phyloP scores from a whole-genome alignment of 1,284 basidiomycete species.

The Melampsora americana region DNA sequence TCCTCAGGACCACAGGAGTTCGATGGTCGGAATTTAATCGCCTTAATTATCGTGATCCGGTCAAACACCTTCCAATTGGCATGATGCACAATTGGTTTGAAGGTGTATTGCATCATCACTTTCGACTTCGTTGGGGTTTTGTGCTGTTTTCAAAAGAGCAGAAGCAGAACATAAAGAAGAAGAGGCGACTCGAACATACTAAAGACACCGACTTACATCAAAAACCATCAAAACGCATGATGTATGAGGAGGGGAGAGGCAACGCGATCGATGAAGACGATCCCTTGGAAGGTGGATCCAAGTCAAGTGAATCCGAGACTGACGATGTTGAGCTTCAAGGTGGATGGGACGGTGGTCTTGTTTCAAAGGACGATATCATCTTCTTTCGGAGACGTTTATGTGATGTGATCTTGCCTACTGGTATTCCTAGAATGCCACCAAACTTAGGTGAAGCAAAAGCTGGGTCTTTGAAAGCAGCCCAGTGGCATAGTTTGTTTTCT shows the following conservation, averaged over 20 bases:
- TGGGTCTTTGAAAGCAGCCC: conserved; percentile 16
- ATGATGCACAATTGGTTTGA: conserved; percentile 38
- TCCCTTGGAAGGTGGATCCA: neutral
- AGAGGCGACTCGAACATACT: neutral
- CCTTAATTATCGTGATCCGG: conserved; percentile 28
- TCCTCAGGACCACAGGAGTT: conserved; percentile 9
- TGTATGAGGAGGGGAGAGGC: neutral
- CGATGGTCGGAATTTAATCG: conserved; percentile 27
- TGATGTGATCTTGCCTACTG: conserved; percentile 11
- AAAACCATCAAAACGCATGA: neutral
- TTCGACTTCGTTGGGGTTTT: conserved; percentile 20
- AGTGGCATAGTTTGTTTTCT: conserved; percentile 27
- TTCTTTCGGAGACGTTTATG: neutral
- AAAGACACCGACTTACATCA: neutral
- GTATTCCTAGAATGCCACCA: conserved; percentile 7
- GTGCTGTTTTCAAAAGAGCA: neutral
- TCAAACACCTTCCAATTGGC: conserved; percentile 10
- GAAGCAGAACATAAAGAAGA: neutral
- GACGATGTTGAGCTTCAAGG: conserved; percentile 7
- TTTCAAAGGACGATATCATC: conserved; percentile 1
- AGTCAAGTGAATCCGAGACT: conserved; percentile 1
- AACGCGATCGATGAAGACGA: neutral
- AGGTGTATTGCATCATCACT: conserved; percentile 20
- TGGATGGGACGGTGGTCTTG: neutral
- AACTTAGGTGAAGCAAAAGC: conserved; percentile 18